phyloP scores from a whole-genome alignment of 1,284 basidiomycete genomes.

The Ganoderma resinaceum region DNA sequence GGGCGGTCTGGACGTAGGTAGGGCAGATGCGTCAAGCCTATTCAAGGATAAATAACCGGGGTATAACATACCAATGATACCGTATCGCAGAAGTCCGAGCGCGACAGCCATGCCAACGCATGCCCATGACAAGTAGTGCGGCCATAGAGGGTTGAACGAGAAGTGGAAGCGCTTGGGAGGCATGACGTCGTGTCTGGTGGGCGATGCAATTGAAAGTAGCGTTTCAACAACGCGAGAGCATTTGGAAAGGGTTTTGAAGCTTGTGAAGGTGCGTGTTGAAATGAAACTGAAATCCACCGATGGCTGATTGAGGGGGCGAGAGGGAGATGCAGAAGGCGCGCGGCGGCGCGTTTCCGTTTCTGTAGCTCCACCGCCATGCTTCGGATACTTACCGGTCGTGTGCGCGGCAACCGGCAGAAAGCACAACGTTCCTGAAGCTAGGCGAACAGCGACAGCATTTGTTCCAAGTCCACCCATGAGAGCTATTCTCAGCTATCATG shows the following conservation, averaged over 20 bases:
- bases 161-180: conserved; percentile 39
- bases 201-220: not conserved
- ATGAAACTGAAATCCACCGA: not conserved
- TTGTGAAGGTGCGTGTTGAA: not conserved
- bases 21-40: not conserved
- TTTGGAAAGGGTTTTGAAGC: not conserved
- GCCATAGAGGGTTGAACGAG: conserved; percentile 59
- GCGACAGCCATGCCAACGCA: conserved; percentile 47
- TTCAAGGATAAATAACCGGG: not conserved
- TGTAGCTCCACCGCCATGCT: not conserved
- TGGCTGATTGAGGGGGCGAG: not conserved
- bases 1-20: conserved; percentile 57
- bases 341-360: not conserved
- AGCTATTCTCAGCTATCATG: not conserved
- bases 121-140: conserved; percentile 55
- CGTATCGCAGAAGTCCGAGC: conserved; percentile 53
- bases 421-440: not conserved
- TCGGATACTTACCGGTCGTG: not conserved
- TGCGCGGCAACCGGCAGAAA: not conserved
- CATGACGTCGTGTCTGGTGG: conserved; percentile 31
- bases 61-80: conserved; percentile 54
- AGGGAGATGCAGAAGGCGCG: not conserved
- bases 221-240: not conserved
- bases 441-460: too few species aligned
- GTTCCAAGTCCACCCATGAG: too few species aligned